Percentiles rank a stretch among this genome's conserved stretches.
These are phyloP conservation scores for Parastagonospora nodorum DNA, from an alignment of 2,329 filamentous ascomycete genomes.

Conservation along the genomic window DNA sequence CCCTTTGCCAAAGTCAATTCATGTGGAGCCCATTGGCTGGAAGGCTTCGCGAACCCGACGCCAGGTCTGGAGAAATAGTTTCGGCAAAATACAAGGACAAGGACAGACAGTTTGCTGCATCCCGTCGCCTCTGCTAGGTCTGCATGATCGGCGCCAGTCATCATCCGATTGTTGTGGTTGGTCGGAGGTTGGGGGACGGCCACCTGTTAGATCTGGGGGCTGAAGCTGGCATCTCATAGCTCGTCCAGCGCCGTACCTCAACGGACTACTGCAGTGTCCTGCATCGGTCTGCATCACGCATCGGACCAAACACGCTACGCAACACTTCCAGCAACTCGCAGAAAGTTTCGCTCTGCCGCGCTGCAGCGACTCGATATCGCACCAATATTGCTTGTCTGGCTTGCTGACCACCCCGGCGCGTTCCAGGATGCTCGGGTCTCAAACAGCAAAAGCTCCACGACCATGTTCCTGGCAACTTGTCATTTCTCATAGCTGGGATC, in stretches of 20 bases:
- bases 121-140: conserved; percentile 33
- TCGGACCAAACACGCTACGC: conserved; percentile 39
- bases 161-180: conserved; percentile 37
- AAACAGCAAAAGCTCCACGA: conserved; percentile 45
- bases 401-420: conserved; percentile 26
- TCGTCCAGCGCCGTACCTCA: conserved; percentile 19
- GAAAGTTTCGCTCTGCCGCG: conserved; percentile 27
- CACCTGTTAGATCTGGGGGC: conserved; percentile 26
- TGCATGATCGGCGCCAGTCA: conserved; percentile 45
- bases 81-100: conserved; percentile 41
- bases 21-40: conserved; percentile 41
- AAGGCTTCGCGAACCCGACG: conserved; percentile 36
- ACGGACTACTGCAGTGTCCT: conserved; percentile 28
- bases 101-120: conserved; percentile 31
- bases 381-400: conserved; percentile 36
- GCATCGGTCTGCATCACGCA: conserved; percentile 32
- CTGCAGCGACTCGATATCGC: conserved; percentile 26
- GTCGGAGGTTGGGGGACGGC: conserved; percentile 26
- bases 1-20: conserved; percentile 39
- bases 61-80: conserved; percentile 34
- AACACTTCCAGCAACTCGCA: conserved; percentile 32
- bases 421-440: conserved; percentile 38
- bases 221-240: conserved; percentile 20
- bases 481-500: conserved; percentile 25
- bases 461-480: conserved; percentile 43